phyloP scores from a whole-genome alignment of 2,329 filamentous ascomycete species.

The Fonsecaea pedrosoi region DNA sequence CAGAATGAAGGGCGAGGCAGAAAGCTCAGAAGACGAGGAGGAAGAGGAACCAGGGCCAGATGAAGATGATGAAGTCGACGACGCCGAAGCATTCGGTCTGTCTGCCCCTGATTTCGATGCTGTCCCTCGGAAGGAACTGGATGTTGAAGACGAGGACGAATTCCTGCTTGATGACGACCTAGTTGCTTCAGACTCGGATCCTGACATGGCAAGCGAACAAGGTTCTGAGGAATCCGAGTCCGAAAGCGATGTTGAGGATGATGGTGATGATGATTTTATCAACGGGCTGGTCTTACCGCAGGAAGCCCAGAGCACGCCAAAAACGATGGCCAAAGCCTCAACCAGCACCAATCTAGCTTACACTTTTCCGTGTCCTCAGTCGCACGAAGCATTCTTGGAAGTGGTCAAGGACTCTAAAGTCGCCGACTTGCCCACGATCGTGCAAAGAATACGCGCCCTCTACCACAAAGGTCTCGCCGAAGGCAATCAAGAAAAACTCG shows the following conservation, averaged over 20 bases:
- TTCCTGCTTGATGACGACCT: slow-evolving; percentile 90
- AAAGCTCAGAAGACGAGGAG: slow-evolving; percentile 65
- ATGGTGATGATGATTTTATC: slow-evolving; percentile 74
- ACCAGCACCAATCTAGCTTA: slow-evolving; percentile 67
- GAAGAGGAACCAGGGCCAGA: slow-evolving; percentile 57
- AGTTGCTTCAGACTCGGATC: slow-evolving; percentile 76
- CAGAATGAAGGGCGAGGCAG: slow-evolving; percentile 86
- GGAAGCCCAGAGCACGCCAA: slow-evolving; percentile 51
- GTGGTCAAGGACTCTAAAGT: slow-evolving; percentile 67
- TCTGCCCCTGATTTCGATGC: slow-evolving; percentile 55
- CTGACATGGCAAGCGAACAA: slow-evolving; percentile 50
- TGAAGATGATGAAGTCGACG: slow-evolving; percentile 58
- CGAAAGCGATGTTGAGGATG: slow-evolving; percentile 63
- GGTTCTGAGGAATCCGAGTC: slow-evolving; percentile 55
- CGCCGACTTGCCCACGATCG: slow-evolving; percentile 73
- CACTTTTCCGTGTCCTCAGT: slow-evolving; percentile 84
- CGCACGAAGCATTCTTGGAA: slow-evolving; percentile 73
- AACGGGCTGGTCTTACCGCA: slow-evolving; percentile 64
- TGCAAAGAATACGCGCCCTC: slow-evolving; percentile 89
- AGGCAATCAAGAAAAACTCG: slow-evolving; percentile 83
- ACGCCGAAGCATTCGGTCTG: slow-evolving; percentile 68
- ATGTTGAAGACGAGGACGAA: slow-evolving; percentile 91
- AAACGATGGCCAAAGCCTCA: slow-evolving; percentile 63
- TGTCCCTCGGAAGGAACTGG: slow-evolving; percentile 57
- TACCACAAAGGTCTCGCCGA: slow-evolving; percentile 86